These are phyloP conservation scores for Santalum album DNA, from an alignment of 164 flowering plant species.

Conservation along the genomic window DNA sequence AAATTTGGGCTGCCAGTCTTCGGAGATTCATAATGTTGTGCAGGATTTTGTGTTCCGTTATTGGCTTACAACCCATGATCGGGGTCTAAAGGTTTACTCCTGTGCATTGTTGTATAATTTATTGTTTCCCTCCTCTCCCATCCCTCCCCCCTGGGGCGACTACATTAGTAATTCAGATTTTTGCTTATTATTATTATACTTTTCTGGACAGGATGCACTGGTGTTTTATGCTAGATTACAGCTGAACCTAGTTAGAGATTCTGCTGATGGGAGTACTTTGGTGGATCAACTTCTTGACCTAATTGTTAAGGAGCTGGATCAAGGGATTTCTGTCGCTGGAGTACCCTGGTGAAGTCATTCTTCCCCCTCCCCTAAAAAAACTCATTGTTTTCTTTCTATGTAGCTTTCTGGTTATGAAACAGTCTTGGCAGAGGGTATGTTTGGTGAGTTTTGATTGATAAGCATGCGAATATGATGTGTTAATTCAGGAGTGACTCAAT, in stretches of 20 bases:
- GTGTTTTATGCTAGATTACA: slow-evolving; percentile 68
- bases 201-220: slow-evolving; percentile 49
- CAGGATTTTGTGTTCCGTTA: slow-evolving; percentile 57
- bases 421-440: neutral
- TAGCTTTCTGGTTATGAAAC: neutral
- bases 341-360: slow-evolving; percentile 35
- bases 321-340: slow-evolving; percentile 26
- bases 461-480: slow-evolving; percentile 1
- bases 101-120: neutral
- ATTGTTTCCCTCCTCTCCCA: neutral
- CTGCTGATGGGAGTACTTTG: slow-evolving; percentile 42
- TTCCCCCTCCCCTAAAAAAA: neutral
- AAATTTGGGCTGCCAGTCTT: slow-evolving; percentile 50
- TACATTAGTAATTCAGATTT: neutral
- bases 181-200: neutral
- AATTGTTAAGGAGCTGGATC: slow-evolving; percentile 74
- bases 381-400: neutral
- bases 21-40: slow-evolving; percentile 68
- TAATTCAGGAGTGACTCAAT: slow-evolving; percentile 51
- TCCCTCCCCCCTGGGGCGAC: no score
- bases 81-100: slow-evolving; percentile 54
- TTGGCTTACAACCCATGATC: slow-evolving; percentile 76
- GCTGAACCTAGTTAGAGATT: slow-evolving; percentile 49
- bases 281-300: slow-evolving; percentile 69
- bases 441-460: slow-evolving; percentile 3